Evolutionary conservation across 2,329 filamentous ascomycete species (phyloP).

Genomic region (Onygena corvina): DNA sequence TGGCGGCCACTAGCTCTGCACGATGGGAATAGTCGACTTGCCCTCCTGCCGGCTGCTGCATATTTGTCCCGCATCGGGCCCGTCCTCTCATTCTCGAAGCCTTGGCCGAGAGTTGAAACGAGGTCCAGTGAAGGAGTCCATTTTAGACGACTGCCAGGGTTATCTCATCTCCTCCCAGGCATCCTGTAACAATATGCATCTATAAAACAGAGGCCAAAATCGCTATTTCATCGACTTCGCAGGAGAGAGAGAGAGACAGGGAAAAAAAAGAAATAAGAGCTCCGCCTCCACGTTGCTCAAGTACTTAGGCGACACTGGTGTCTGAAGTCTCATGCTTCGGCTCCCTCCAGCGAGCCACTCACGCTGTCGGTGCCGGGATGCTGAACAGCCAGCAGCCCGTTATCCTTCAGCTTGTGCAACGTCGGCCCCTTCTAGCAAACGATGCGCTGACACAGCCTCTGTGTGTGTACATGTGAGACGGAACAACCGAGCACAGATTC

Average conservation of each 20-base stretch:
- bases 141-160: too few relatives aligned
- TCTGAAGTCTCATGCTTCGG: not conserved
- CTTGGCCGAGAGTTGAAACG: not conserved
- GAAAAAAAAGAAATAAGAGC: not conserved
- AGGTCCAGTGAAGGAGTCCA: too few relatives aligned
- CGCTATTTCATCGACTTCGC: too few relatives aligned
- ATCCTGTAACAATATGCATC: too few relatives aligned
- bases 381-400: too few relatives aligned
- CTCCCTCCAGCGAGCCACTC: not conserved
- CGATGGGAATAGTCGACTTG: not conserved
- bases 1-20: constrained; percentile 5
- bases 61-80: too few relatives aligned
- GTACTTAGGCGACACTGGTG: not conserved
- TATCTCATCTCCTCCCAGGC: too few relatives aligned
- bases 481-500: not conserved
- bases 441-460: not conserved
- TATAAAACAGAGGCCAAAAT: too few relatives aligned
- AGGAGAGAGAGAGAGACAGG: too few relatives aligned
- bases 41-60: not conserved
- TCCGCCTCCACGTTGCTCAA: not conserved
- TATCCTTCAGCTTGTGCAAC: not conserved
- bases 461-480: too few relatives aligned
- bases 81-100: not conserved
- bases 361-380: too few relatives aligned
- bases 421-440: not conserved